Conservation (phyloP, 768 basidiomycete species). For the Nidularia sp. region DNA sequence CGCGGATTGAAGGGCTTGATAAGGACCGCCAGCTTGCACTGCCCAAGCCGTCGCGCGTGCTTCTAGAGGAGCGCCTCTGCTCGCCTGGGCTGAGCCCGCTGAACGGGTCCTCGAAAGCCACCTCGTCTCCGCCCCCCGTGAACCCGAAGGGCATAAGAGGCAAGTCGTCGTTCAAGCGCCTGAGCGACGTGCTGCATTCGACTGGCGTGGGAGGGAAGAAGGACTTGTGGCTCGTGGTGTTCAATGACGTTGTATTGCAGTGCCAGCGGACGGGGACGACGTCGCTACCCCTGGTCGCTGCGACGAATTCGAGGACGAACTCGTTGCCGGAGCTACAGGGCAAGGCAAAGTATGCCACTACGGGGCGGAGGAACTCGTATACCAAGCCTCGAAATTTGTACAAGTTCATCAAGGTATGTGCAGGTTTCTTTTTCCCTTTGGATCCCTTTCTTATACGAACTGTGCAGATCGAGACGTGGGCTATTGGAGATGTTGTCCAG, state of each 20-base stretch:
- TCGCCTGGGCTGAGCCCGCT: slow-evolving; percentile 28
- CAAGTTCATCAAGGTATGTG: slow-evolving; percentile 80
- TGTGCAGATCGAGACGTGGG: slow-evolving; percentile 80
- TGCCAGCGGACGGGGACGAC: slow-evolving; percentile 92
- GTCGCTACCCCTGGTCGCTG: slow-evolving; percentile 69
- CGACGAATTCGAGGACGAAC: slow-evolving; percentile 63
- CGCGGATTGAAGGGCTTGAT: slow-evolving; percentile 93
- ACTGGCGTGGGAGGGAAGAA: slow-evolving; percentile 64
- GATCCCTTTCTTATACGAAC: slow-evolving; percentile 3
- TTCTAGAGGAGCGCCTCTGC: slow-evolving; percentile 76
- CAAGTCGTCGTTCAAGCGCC: slow-evolving; percentile 82
- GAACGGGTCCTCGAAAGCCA: slow-evolving; percentile 24
- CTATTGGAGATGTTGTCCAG: slow-evolving; percentile 70
- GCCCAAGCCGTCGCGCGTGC: slow-evolving; percentile 83
- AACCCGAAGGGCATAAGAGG: slow-evolving; percentile 65
- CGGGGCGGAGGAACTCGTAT: slow-evolving; percentile 70
- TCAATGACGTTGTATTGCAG: slow-evolving; percentile 92
- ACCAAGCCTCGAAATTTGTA: slow-evolving; percentile 89
- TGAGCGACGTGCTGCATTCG: slow-evolving; percentile 82
- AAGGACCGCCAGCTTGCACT: slow-evolving; percentile 89
- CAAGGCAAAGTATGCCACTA: slow-evolving; percentile 80
- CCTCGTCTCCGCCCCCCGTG: slow-evolving; percentile 28
- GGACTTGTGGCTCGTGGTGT: slow-evolving; percentile 92
- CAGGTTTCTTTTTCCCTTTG: slow-evolving; percentile 2
- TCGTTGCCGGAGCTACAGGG: slow-evolving; percentile 83